Evolutionary conservation across 2,329 filamentous ascomycete species (phyloP), one percentile per base, ranked within the genome.

Genomic region (Aspergillus alliaceus): DNA sequence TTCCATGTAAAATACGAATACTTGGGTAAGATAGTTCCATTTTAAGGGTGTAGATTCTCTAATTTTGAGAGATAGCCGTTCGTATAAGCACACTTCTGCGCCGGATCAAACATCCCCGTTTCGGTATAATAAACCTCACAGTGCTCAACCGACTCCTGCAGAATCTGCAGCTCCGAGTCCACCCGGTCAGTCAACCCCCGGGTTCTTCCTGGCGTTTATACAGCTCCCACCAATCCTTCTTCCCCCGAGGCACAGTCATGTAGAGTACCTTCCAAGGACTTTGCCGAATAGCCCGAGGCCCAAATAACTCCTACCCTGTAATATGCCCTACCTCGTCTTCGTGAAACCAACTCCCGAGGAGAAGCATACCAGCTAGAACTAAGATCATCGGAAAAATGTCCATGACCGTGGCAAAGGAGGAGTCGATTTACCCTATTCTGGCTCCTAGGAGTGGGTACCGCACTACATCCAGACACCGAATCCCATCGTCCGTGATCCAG

Each of bases 61-160:
- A 15, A 35, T 15, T 35, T n/a, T n/a, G n/a, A n/a, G n/a, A n/a
- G n/a, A n/a, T n/a, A n/a, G n/a, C n/a, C n/a, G n/a, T 40, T 40
- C 20, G 9, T 24, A 40, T 40, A 24, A 4, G 37, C n/a, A 40
- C 22, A 24, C 20, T 40, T 20, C 37, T 40, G 37, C 37, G 37
- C 37, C 11, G 37, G 37, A 15, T 22, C 37, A 18, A 86, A 75
- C 1, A 86, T 82, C 2, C 84, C 84, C 0, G 81, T 84, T 66
- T 87, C 84, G 8, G 84, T 69, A 12, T 83, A 80, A 69, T 85
- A 85, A 57, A 80, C 76, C 59, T 86, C 80, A 82, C 84, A 86
- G 20, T 81, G 72, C 62, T 79, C 77, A 7, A 85, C 66, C 64
- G 85, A 70, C 56, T 78, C 72, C 57, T 78, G 64, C 37, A 86